A percentile compares a stretch with the other conserved stretches of the same genome.
phyloP scores from a whole-genome alignment of 2,329 filamentous ascomycete species.

The Huntiella bhutanensis region DNA sequence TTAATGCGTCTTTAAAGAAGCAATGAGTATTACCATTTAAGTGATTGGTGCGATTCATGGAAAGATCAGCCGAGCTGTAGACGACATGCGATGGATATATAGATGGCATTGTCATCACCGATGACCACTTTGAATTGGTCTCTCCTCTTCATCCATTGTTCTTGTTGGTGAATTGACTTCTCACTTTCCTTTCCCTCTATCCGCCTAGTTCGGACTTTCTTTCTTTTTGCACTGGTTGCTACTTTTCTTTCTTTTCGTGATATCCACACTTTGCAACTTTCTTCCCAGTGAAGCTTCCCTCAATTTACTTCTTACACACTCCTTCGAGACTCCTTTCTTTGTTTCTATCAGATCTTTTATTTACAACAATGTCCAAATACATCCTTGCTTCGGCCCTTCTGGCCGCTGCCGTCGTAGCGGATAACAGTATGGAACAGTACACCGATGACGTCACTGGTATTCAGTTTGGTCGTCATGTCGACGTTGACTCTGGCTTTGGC shows the following conservation, averaged over 20 bases:
- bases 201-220: neutral
- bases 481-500: slow-evolving; percentile 20
- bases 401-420: slow-evolving; percentile 4
- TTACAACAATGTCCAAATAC: slow-evolving; percentile 5
- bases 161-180: slow-evolving; percentile 4
- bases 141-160: neutral
- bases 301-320: neutral
- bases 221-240: slow-evolving; percentile 9
- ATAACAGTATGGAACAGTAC: slow-evolving; percentile 16
- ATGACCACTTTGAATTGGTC: too few species aligned
- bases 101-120: too few species aligned
- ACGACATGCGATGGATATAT: too few species aligned
- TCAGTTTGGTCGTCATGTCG: slow-evolving; percentile 21
- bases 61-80: too few species aligned
- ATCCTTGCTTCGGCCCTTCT: slow-evolving; percentile 4
- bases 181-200: neutral
- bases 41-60: too few species aligned
- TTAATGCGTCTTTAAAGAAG: too few species aligned
- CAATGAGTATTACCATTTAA: too few species aligned
- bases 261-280: neutral
- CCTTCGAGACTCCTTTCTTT: neutral
- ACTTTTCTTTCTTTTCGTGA: slow-evolving; percentile 5
- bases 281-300: neutral
- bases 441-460: slow-evolving; percentile 27
- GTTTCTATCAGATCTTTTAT: neutral